phyloP scores from a whole-genome alignment of 2,329 filamentous ascomycete genomes.

The Davidsoniella eucalypti region DNA sequence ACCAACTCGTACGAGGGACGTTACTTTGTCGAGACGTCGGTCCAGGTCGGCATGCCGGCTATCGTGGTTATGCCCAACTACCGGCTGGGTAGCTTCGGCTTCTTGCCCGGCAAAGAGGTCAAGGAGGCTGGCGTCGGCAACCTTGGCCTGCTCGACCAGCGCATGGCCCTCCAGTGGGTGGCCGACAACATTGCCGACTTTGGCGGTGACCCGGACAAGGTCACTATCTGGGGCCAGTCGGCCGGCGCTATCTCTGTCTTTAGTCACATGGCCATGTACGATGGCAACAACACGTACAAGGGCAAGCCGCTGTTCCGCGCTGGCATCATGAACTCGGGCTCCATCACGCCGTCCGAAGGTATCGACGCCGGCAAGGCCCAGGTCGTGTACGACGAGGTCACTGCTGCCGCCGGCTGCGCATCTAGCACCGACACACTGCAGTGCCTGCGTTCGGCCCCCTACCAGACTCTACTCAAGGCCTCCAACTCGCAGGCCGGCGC shows the following conservation, averaged over 20 bases:
- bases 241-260: conserved; percentile 44
- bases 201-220: conserved; percentile 46
- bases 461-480: conserved; percentile 35
- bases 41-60: conserved; percentile 35
- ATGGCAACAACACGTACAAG: conserved; percentile 46
- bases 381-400: conserved; percentile 34
- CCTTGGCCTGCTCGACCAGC: conserved; percentile 43
- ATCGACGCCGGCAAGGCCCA: conserved; percentile 42
- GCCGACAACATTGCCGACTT: conserved; percentile 48
- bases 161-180: conserved; percentile 44
- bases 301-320: conserved; percentile 45
- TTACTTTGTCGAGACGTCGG: conserved; percentile 19
- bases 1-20: conserved; percentile 24
- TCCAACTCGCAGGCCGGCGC: conserved; percentile 41
- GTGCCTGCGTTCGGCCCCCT: conserved; percentile 38
- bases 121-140: conserved; percentile 38
- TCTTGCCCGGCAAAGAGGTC: conserved; percentile 40
- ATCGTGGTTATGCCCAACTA: conserved; percentile 51
- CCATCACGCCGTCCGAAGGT: conserved; percentile 30
- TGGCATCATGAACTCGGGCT: conserved; percentile 48
- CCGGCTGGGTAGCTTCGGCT: conserved; percentile 45
- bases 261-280: conserved; percentile 45
- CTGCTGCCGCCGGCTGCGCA: conserved; percentile 35
- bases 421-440: conserved; percentile 30
- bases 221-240: conserved; percentile 49